Evolutionary conservation across 345 rosid species (phyloP).

Genomic region (Syzygium aromaticum): DNA sequence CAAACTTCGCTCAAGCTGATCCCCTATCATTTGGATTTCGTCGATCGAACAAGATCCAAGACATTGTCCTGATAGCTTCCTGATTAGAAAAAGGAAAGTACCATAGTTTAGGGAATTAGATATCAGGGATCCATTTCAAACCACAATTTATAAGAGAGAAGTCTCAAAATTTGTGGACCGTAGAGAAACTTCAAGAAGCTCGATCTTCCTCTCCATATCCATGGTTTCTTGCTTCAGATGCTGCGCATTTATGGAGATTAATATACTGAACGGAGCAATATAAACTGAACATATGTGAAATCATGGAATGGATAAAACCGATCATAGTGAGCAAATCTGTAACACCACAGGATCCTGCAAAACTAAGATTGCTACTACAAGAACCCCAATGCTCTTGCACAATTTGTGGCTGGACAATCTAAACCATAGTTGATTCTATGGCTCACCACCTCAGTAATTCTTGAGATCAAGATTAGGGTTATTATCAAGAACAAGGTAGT

Average conservation of each 20-base stretch:
- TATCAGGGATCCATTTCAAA: background rate
- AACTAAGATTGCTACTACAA: background rate
- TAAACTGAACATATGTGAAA: background rate
- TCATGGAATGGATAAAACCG: background rate
- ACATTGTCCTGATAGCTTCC: constrained; percentile 46
- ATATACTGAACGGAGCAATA: background rate
- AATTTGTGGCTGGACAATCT: background rate
- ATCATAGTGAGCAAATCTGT: background rate
- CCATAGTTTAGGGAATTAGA: background rate
- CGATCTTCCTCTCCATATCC: constrained; percentile 35
- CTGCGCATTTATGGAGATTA: constrained; percentile 15
- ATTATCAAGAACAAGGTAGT: background rate
- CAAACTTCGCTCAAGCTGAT: constrained; percentile 42
- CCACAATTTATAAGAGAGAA: background rate
- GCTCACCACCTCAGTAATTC: background rate
- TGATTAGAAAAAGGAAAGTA: background rate
- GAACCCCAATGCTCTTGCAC: background rate
- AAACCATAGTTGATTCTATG: background rate
- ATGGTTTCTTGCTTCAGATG: constrained; percentile 27
- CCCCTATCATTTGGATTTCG: constrained; percentile 31
- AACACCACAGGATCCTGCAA: background rate
- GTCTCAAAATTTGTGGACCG: constrained; percentile 18
- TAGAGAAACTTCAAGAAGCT: constrained; percentile 34
- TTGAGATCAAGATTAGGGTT: background rate
- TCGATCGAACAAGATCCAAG: constrained; percentile 28